Evolutionary conservation across 805 yeast species (phyloP).

Genomic region (Wickerhamomyces pijperi): DNA sequence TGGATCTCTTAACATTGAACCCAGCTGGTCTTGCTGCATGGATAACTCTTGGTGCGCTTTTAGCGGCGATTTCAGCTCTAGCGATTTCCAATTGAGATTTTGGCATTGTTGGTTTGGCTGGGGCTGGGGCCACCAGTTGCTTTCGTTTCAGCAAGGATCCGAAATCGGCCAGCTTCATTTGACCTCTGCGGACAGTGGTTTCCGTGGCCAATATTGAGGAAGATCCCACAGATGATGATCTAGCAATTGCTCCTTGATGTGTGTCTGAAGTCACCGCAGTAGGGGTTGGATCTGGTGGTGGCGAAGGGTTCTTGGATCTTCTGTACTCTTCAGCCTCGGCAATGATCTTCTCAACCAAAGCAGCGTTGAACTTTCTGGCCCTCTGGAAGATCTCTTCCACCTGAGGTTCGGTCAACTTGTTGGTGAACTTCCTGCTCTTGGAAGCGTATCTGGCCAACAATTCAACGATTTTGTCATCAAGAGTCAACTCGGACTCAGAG

Average conservation of each 20-base stretch:
- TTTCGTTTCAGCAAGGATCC: constrained; percentile 23
- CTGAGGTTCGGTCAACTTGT: constrained; percentile 59
- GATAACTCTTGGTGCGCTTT: constrained; percentile 15
- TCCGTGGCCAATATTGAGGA: no score
- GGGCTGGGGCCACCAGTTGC: constrained; percentile 16
- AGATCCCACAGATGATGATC: no score
- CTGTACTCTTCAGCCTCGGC: constrained; percentile 29
- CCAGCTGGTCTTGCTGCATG: constrained; percentile 41
- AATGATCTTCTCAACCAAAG: constrained; percentile 41
- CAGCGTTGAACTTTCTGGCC: constrained; percentile 44
- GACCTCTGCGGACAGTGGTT: constrained; percentile 14
- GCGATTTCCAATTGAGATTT: constrained; percentile 27
- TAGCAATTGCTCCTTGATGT: no score
- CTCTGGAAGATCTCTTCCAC: constrained; percentile 48
- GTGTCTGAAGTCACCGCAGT: no score
- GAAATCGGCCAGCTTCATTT: constrained; percentile 25
- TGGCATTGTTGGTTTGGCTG: constrained; percentile 19
- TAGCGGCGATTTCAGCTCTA: constrained; percentile 20
- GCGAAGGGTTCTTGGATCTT: constrained; percentile 15
- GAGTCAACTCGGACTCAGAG: constrained; percentile 34
- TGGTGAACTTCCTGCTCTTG: constrained; percentile 56
- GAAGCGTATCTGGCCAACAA: constrained; percentile 54
- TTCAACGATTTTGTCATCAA: constrained; percentile 42
- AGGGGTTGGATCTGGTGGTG: neutral
- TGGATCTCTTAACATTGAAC: constrained; percentile 25